Evolutionary conservation across 331 rosid species (phyloP), one percentile per base, ranked within the genome.

Genomic region (Pyracantha coccinea): DNA sequence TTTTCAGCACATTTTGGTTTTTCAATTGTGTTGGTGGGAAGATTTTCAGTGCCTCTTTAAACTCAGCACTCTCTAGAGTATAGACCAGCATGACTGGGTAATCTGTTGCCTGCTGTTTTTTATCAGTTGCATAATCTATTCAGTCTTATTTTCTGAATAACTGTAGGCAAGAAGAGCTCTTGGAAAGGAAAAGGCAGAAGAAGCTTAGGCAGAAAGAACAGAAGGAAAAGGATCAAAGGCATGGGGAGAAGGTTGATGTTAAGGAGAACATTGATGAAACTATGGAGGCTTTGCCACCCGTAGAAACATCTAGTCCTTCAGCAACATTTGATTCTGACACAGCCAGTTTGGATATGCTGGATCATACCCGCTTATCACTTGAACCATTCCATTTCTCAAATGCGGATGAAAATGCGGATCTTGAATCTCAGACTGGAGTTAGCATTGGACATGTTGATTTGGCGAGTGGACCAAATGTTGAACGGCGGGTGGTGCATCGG

Each of bases 201-300:
- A 93, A 89, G 82, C 87, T 89, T 29, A 83, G 95, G 78, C 98
- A 88, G 69, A 92, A 89, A 83, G 93, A 89, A 63, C 91, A 87
- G 31, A 88, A 75, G 82, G 87, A 83, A 21, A 89, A 82, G 77
- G 96, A 85, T 67, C 89, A 77, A 77, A 78, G 77, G 27, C 63
- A 50, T 5, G 92, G 72, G 75, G 91, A 86, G 31, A 82, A 74
- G 75, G 78, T 32, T 23, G 88, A 82, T 71, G 67, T 57, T 79
- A 74, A 77, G 41, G 88, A 72, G 65, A 66, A 76, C 65, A 52
- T 77, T 62, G 81, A 67, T 66, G 80, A 72, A 72, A 64, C 77
- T 12, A 62, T 69, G 19, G 88, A 80, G 75, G 78, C 75, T 68
- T 63, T 69, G 53, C 72, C 82, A 61, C 75, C 65, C 27, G 85